Percentiles rank a stretch among this genome's conserved stretches.
phyloP scores from a whole-genome alignment of 495 filamentous ascomycete genomes.

The Podospora pseudopauciseta region DNA sequence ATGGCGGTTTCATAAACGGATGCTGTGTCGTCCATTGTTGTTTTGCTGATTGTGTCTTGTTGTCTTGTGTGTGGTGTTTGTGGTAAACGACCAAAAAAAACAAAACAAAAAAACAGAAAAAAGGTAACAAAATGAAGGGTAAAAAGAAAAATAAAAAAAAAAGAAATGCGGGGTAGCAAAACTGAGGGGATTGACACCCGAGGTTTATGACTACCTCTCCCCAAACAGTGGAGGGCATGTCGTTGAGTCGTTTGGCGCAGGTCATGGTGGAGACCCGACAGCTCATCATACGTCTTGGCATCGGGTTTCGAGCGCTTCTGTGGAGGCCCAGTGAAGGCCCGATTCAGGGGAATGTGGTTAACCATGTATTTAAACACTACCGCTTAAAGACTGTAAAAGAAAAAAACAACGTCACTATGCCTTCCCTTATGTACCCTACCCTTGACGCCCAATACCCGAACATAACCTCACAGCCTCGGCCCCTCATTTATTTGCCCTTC shows the following conservation, averaged over 20 bases:
- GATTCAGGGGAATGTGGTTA: neutral
- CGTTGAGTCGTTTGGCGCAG: neutral
- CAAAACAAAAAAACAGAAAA: neutral
- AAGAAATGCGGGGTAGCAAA: neutral
- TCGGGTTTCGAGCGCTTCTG: neutral
- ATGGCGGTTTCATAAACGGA: neutral
- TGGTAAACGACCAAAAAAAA: neutral
- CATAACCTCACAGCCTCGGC: conserved; percentile 6
- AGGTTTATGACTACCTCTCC: neutral
- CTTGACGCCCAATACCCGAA: conserved; percentile 7
- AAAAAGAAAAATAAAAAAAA: neutral
- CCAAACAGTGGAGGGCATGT: neutral
- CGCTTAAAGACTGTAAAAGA: neutral
- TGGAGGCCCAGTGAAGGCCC: neutral
- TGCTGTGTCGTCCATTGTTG: neutral
- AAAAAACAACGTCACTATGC: neutral
- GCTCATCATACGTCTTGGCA: neutral
- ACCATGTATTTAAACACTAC: neutral
- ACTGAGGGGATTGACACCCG: neutral
- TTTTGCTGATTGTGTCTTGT: neutral
- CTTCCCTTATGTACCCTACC: neutral
- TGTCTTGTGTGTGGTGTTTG: neutral
- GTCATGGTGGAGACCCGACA: neutral
- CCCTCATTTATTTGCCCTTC: conserved; percentile 13
- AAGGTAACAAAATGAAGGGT: too few relatives aligned